Conservation (phyloP, 768 basidiomycete genomes). For the Fomitopsis serialis region DNA sequence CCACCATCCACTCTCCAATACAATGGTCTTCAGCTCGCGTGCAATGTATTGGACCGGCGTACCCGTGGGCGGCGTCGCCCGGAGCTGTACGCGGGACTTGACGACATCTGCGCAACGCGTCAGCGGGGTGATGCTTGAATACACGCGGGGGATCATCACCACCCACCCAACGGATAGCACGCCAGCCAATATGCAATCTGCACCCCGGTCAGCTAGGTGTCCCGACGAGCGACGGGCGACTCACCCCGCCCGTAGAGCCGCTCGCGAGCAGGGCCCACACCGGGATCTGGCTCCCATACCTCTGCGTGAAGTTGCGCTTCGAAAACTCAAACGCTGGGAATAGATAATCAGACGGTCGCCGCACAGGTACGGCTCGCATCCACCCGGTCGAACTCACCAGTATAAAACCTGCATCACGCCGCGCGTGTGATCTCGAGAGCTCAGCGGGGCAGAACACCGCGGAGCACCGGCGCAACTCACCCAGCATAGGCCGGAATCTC, state of each 20-base stretch:
- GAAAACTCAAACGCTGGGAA: conserved; percentile 78
- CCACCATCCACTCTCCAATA: conserved; percentile 70
- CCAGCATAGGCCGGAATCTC: conserved; percentile 98
- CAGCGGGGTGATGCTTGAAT: background rate
- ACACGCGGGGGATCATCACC: no score
- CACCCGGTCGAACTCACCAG: conserved; percentile 32
- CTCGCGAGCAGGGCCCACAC: conserved; percentile 83
- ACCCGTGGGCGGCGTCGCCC: conserved; percentile 64
- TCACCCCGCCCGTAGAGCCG: conserved; percentile 77
- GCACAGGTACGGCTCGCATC: no score
- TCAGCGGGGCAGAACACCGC: background rate
- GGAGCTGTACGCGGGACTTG: conserved; percentile 86
- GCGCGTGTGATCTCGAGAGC: background rate
- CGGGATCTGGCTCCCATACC: conserved; percentile 64
- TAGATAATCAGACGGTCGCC: background rate
- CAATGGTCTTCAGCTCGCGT: conserved; percentile 58
- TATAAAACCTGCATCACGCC: conserved; percentile 51
- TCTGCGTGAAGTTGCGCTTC: conserved; percentile 66
- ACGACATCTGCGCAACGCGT: conserved; percentile 59
- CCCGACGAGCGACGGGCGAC: no score
- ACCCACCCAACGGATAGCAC: conserved; percentile 78
- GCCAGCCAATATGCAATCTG: conserved; percentile 91
- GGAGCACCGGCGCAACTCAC: conserved; percentile 27
- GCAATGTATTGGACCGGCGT: conserved; percentile 75
- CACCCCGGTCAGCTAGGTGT: no score